Conservation (phyloP, 2,329 filamentous ascomycete species). For the Coniochaeta sp. region DNA sequence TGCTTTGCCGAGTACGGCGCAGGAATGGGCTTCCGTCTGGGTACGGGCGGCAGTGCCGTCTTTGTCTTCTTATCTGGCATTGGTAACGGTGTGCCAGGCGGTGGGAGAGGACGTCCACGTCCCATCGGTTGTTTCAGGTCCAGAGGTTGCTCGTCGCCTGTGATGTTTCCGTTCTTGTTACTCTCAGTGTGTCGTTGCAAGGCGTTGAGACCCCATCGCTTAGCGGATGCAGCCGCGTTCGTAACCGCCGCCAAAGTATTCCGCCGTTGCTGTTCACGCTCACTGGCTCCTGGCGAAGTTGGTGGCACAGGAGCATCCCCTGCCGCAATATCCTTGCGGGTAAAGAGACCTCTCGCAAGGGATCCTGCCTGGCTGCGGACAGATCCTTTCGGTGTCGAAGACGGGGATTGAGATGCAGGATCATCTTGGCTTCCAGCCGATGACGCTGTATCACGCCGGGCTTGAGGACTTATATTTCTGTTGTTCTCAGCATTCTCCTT, state of each 20-base stretch:
- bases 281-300: conserved; percentile 7
- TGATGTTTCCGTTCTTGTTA: conserved; percentile 14
- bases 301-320: conserved; percentile 5
- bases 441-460: conserved; percentile 23
- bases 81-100: conserved; percentile 72
- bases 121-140: conserved; percentile 65
- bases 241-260: conserved; percentile 46
- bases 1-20: conserved; percentile 21
- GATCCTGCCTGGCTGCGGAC: conserved; percentile 11
- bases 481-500: conserved; percentile 29
- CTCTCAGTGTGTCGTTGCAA: conserved; percentile 41
- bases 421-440: conserved; percentile 23
- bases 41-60: conserved; percentile 47
- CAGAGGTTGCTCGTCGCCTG: conserved; percentile 19
- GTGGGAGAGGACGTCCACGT: conserved; percentile 72
- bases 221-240: conserved; percentile 46
- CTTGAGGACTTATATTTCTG: conserved; percentile 23
- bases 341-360: conserved; percentile 13
- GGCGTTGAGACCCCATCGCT: conserved; percentile 52
- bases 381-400: conserved; percentile 12
- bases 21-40: conserved; percentile 58
- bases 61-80: conserved; percentile 54
- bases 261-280: conserved; percentile 28
- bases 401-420: conserved; percentile 13
- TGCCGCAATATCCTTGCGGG: conserved; percentile 12